A percentile compares a stretch with the other conserved stretches of the same genome.
Conservation (phyloP, 2,329 filamentous ascomycete genomes). For the Colletotrichum acutatum region DNA sequence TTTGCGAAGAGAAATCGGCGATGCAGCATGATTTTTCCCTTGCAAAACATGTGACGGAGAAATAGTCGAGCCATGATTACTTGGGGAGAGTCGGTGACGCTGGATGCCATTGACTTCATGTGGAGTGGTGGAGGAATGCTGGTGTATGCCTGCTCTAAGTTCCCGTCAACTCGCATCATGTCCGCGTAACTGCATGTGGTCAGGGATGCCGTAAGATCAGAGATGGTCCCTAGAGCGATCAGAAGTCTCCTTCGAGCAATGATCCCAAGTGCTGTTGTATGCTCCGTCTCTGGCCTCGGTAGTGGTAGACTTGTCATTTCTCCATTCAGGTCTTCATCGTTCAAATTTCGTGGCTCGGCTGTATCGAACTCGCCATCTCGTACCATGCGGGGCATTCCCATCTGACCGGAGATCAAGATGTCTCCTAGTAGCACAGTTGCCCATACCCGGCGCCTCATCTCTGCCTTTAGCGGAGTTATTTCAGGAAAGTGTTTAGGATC, state of each 20-base stretch:
- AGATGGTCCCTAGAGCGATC: slow-evolving; percentile 38
- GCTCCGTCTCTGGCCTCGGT: slow-evolving; percentile 44
- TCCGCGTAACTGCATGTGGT: slow-evolving; percentile 35
- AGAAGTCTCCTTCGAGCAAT: slow-evolving; percentile 38
- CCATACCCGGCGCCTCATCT: slow-evolving; percentile 60
- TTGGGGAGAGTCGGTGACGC: slow-evolving; percentile 39
- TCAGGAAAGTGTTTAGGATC: slow-evolving; percentile 54
- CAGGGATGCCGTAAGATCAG: slow-evolving; percentile 37
- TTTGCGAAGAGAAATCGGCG: slow-evolving; percentile 39
- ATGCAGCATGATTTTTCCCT: slow-evolving; percentile 45
- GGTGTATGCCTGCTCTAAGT: slow-evolving; percentile 38
- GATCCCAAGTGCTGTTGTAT: slow-evolving; percentile 40
- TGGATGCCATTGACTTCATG: slow-evolving; percentile 35
- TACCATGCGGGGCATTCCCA: slow-evolving; percentile 58
- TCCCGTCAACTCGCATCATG: slow-evolving; percentile 38
- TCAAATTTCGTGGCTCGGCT: slow-evolving; percentile 53
- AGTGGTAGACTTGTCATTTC: slow-evolving; percentile 48
- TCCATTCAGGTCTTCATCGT: slow-evolving; percentile 55
- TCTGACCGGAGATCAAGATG: slow-evolving; percentile 54
- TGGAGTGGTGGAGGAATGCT: slow-evolving; percentile 41
- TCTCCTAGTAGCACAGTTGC: slow-evolving; percentile 53
- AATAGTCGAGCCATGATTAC: slow-evolving; percentile 43
- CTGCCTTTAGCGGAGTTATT: slow-evolving; percentile 52
- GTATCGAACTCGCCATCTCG: slow-evolving; percentile 53
- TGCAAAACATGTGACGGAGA: slow-evolving; percentile 43